Conservation (phyloP, 2,329 filamentous ascomycete species). For the Xylariaceae sp. region DNA sequence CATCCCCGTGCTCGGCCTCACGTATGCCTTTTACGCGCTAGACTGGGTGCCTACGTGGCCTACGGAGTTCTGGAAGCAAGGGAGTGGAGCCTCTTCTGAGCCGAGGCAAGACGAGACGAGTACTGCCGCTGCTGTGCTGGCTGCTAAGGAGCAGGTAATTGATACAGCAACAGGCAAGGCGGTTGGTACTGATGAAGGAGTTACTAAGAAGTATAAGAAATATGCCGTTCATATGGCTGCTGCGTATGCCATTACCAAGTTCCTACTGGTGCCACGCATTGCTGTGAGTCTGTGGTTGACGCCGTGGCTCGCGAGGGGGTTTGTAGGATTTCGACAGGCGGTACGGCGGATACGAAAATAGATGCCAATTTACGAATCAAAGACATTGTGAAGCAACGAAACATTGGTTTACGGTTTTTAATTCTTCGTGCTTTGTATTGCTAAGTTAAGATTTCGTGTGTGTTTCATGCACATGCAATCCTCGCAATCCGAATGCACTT, state of each 20-base stretch:
- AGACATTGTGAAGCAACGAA: too few species aligned
- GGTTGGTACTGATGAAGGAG: conserved; percentile 25
- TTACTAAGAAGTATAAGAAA: conserved; percentile 38
- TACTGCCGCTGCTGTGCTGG: conserved; percentile 30
- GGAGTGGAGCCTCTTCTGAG: neutral
- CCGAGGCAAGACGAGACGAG: conserved; percentile 23
- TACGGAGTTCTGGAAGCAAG: conserved; percentile 36
- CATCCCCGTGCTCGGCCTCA: conserved; percentile 69
- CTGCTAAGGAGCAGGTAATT: conserved; percentile 29
- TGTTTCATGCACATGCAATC: too few species aligned
- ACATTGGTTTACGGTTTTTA: neutral
- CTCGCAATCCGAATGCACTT: conserved; percentile 25
- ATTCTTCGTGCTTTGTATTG: conserved; percentile 18
- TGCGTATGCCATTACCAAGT: conserved; percentile 87
- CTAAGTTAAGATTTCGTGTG: too few species aligned
- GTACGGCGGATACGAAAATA: conserved; percentile 24
- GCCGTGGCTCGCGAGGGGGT: conserved; percentile 77
- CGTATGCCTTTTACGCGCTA: conserved; percentile 73
- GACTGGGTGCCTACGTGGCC: conserved; percentile 63
- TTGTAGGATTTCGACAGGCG: conserved; percentile 40
- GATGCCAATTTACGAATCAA: neutral
- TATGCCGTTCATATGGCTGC: conserved; percentile 70
- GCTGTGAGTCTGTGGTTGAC: conserved; percentile 79
- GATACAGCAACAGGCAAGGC: conserved; percentile 12
- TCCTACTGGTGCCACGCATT: conserved; percentile 71